Conservation (phyloP, 768 basidiomycete genomes). For the Lenzites betulinus region DNA sequence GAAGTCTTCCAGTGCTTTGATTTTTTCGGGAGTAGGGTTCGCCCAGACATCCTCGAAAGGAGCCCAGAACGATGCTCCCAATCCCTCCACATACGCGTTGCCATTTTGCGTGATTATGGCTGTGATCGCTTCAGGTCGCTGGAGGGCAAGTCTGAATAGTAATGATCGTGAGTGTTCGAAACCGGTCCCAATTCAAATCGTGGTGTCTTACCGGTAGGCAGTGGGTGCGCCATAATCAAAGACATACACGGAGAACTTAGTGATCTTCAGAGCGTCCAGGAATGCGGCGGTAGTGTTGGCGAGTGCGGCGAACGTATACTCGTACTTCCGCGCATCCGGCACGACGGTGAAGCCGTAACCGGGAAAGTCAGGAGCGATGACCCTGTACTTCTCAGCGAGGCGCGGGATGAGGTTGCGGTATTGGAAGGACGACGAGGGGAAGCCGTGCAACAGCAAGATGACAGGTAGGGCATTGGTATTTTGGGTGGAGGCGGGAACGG, state of each 20-base stretch:
- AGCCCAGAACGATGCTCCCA: constrained; percentile 43
- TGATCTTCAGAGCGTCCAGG: constrained; percentile 41
- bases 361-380: constrained; percentile 54
- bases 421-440: constrained; percentile 50
- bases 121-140: constrained; percentile 43
- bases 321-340: constrained; percentile 38
- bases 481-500: constrained; percentile 32
- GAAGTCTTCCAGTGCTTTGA: constrained; percentile 28
- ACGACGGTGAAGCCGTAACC: constrained; percentile 52
- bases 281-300: constrained; percentile 43
- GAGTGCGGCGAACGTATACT: constrained; percentile 45
- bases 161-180: no score
- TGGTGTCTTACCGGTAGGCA: constrained; percentile 34
- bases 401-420: constrained; percentile 49
- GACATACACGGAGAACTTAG: constrained; percentile 46
- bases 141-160: constrained; percentile 42
- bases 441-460: constrained; percentile 52
- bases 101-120: constrained; percentile 52
- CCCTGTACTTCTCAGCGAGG: constrained; percentile 43
- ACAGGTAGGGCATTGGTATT: constrained; percentile 23
- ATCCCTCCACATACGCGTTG: constrained; percentile 49
- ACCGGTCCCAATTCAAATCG: no score
- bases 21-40: constrained; percentile 30
- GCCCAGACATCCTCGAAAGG: constrained; percentile 37
- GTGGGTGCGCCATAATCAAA: constrained; percentile 53